These are phyloP conservation scores for Senecio squalidus DNA, from an alignment of 140 eudicot species.

Conservation along the genomic window DNA sequence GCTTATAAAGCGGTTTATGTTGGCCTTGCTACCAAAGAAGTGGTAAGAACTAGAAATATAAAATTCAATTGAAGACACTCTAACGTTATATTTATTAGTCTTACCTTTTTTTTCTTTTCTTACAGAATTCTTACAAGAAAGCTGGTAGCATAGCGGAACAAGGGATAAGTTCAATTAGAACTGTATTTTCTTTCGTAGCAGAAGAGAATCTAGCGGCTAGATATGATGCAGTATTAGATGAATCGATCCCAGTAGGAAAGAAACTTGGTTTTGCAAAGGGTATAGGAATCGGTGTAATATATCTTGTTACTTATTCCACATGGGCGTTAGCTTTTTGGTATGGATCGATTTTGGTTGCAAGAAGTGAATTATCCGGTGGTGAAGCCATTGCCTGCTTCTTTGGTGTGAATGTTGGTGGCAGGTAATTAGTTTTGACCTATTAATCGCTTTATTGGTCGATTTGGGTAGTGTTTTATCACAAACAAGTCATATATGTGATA, in stretches of 20 bases:
- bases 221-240: conserved; percentile 44
- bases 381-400: conserved; percentile 88
- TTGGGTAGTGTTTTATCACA: too few species aligned
- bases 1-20: conserved; percentile 77
- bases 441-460: too few species aligned
- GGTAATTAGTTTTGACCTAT: conserved; percentile 38
- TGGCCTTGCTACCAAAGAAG: conserved; percentile 78
- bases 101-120: neutral
- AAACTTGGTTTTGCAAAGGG: conserved; percentile 87
- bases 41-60: conserved; percentile 28
- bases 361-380: conserved; percentile 51
- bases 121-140: conserved; percentile 69
- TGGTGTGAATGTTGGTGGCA: conserved; percentile 84
- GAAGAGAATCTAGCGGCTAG: conserved; percentile 56
- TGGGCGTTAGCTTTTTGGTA: conserved; percentile 98
- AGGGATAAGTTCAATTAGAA: conserved; percentile 70
- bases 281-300: conserved; percentile 74
- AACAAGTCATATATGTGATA: too few species aligned
- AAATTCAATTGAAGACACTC: neutral
- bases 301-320: conserved; percentile 72
- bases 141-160: conserved; percentile 82
- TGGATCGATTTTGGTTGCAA: conserved; percentile 70
- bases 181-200: conserved; percentile 71
- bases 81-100: neutral
- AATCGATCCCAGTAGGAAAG: conserved; percentile 49